These are phyloP conservation scores for Kluyveromyces nonfermentans DNA, from an alignment of 805 yeast species.

Conservation along the genomic window DNA sequence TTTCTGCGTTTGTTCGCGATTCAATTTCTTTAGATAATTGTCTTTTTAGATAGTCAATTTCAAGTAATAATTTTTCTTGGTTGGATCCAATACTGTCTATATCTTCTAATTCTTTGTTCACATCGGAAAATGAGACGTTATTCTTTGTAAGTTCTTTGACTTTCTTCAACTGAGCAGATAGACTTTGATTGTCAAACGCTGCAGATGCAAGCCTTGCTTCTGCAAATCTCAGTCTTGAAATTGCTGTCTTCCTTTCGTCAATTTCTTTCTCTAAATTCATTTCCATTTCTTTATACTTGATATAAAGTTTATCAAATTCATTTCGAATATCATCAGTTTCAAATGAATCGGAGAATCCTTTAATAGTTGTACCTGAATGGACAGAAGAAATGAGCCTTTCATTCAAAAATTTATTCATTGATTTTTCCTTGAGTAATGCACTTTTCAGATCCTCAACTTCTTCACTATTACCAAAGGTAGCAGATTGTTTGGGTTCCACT, in stretches of 20 bases:
- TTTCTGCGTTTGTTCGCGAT: conserved; percentile 43
- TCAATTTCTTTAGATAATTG: conserved; percentile 44
- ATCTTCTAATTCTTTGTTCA: conserved; percentile 18
- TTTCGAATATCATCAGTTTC: conserved; percentile 18
- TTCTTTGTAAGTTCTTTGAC: conserved; percentile 23
- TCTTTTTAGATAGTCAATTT: conserved; percentile 39
- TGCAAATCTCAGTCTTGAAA: conserved; percentile 49
- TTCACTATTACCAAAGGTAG: conserved; percentile 14
- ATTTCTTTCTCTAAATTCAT: conserved; percentile 40
- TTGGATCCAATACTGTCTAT: conserved; percentile 18
- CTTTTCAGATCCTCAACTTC: conserved; percentile 37
- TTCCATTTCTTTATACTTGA: conserved; percentile 43
- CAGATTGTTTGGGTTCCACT: conserved; percentile 27
- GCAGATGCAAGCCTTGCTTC: conserved; percentile 61
- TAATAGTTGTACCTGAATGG: conserved; percentile 28
- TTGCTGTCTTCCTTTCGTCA: conserved; percentile 35
- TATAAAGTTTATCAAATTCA: conserved; percentile 40
- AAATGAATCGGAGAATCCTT: conserved; percentile 16
- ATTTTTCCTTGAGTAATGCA: conserved; percentile 30
- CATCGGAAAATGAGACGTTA: conserved; percentile 19
- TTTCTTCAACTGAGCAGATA: conserved; percentile 35
- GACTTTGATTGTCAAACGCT: conserved; percentile 45
- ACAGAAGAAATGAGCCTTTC: conserved; percentile 18
- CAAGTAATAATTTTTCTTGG: conserved; percentile 29
- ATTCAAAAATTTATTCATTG: conserved; percentile 23